phyloP scores from a whole-genome alignment of 2,329 filamentous ascomycete genomes.

The Juglanconis sp. region DNA sequence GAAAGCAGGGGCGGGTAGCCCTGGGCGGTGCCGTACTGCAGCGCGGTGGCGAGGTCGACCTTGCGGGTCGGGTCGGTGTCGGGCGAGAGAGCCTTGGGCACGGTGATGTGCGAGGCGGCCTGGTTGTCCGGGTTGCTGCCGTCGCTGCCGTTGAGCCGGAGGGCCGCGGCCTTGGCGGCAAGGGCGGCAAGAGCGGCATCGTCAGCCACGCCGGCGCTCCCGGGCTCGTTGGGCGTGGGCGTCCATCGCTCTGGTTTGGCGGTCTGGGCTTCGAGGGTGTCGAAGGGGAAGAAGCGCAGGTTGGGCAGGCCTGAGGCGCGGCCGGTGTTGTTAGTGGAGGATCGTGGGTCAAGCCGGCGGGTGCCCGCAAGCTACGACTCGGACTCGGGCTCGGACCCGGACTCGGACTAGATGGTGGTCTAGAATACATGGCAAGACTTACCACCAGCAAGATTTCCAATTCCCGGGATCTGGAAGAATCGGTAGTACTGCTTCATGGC shows the following conservation, averaged over 20 bases:
- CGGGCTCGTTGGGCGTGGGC: slow-evolving; percentile 62
- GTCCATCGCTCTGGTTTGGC: slow-evolving; percentile 72
- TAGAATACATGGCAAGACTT: slow-evolving; percentile 26
- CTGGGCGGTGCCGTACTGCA: slow-evolving; percentile 82
- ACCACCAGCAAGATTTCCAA: slow-evolving; percentile 62
- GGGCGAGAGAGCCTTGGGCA: slow-evolving; percentile 63
- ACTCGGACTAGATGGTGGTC: not conserved
- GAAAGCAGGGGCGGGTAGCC: slow-evolving; percentile 77
- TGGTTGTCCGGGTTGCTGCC: slow-evolving; percentile 24
- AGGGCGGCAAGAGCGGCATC: slow-evolving; percentile 16
- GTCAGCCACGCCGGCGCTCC: slow-evolving; percentile 54
- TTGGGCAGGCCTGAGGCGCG: slow-evolving; percentile 67
- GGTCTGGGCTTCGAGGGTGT: slow-evolving; percentile 80
- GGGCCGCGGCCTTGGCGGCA: slow-evolving; percentile 12
- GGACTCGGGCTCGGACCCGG: not conserved
- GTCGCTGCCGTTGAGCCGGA: slow-evolving; percentile 22
- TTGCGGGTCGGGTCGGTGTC: slow-evolving; percentile 60
- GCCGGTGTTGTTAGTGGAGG: not conserved
- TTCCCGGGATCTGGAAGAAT: slow-evolving; percentile 68
- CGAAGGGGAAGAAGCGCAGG: slow-evolving; percentile 80
- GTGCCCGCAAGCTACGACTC: not conserved
- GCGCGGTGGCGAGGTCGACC: slow-evolving; percentile 76
- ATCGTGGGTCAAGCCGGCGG: not conserved
- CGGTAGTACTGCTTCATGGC: slow-evolving; percentile 80
- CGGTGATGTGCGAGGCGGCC: slow-evolving; percentile 54